Conservation (phyloP, 2,329 filamentous ascomycete species). For the Fusarium praegraminearum region DNA sequence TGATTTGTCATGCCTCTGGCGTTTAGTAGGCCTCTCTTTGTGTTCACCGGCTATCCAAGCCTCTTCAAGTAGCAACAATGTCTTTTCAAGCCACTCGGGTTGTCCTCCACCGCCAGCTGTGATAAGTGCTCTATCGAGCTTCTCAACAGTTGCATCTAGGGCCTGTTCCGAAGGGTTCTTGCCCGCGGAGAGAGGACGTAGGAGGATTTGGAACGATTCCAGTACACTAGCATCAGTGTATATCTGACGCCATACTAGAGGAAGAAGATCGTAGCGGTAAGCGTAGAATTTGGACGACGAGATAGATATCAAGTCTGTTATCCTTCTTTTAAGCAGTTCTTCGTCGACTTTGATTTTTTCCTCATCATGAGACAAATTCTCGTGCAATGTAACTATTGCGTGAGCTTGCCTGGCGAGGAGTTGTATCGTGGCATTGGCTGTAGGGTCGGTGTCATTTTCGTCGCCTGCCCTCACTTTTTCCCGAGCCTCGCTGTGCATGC, state of each 20-base stretch:
- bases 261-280: slow-evolving; percentile 75
- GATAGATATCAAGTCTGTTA: slow-evolving; percentile 69
- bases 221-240: slow-evolving; percentile 79
- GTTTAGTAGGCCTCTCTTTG: slow-evolving; percentile 41
- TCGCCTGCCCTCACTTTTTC: neutral
- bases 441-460: slow-evolving; percentile 17
- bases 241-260: slow-evolving; percentile 74
- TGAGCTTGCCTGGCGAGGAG: slow-evolving; percentile 50
- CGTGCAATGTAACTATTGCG: slow-evolving; percentile 42
- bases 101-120: slow-evolving; percentile 73
- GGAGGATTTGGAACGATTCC: slow-evolving; percentile 61
- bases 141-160: slow-evolving; percentile 69
- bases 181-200: slow-evolving; percentile 25
- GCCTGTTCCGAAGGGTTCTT: slow-evolving; percentile 26
- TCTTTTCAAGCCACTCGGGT: slow-evolving; percentile 63
- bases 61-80: slow-evolving; percentile 59
- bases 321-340: slow-evolving; percentile 55
- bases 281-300: slow-evolving; percentile 77
- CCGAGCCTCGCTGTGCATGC: neutral
- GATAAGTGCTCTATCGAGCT: slow-evolving; percentile 82
- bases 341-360: slow-evolving; percentile 12
- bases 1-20: slow-evolving; percentile 22
- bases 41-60: slow-evolving; percentile 38
- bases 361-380: slow-evolving; percentile 8
- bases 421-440: slow-evolving; percentile 38